Conservation (phyloP, 805 yeast genomes). For the Candida hispaniensis region DNA sequence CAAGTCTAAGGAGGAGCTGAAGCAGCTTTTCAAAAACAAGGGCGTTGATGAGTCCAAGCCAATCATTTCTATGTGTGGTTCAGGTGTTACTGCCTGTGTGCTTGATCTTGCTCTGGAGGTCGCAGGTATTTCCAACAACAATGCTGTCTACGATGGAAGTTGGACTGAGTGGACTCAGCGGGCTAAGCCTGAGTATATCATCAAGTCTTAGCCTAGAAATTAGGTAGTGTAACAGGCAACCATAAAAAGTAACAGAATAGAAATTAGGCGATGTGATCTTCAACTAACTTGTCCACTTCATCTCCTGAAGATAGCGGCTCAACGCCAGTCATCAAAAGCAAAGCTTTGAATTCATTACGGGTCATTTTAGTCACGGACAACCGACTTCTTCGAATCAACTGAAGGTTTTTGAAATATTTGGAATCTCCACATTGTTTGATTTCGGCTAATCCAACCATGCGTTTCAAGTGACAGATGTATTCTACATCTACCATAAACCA, state of each 20-base stretch:
- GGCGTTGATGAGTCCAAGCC: constrained; percentile 43
- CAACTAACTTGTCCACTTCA: too few species aligned
- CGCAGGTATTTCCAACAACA: constrained; percentile 25
- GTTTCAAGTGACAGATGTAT: too few species aligned
- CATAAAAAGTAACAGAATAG: constrained; percentile 42
- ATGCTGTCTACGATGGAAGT: constrained; percentile 54
- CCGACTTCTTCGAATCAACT: too few species aligned
- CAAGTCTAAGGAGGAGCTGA: constrained; percentile 39
- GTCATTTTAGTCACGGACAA: too few species aligned
- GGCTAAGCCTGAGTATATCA: constrained; percentile 47
- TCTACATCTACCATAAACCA: too few species aligned
- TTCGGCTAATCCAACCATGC: too few species aligned
- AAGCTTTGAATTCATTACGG: too few species aligned
- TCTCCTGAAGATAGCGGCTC: too few species aligned
- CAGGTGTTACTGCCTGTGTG: constrained; percentile 92
- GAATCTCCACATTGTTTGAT: too few species aligned
- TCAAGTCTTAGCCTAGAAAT: constrained; percentile 28
- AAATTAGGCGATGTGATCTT: too few species aligned
- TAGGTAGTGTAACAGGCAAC: constrained; percentile 37
- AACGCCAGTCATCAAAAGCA: too few species aligned
- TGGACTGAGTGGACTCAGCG: constrained; percentile 71
- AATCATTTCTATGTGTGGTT: constrained; percentile 83
- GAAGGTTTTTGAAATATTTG: too few species aligned
- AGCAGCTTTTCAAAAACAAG: constrained; percentile 37
- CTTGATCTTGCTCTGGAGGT: constrained; percentile 53